Base-by-base conservation (phyloP, 257 asterid genomes). In the Primulina eburnea region DNA sequence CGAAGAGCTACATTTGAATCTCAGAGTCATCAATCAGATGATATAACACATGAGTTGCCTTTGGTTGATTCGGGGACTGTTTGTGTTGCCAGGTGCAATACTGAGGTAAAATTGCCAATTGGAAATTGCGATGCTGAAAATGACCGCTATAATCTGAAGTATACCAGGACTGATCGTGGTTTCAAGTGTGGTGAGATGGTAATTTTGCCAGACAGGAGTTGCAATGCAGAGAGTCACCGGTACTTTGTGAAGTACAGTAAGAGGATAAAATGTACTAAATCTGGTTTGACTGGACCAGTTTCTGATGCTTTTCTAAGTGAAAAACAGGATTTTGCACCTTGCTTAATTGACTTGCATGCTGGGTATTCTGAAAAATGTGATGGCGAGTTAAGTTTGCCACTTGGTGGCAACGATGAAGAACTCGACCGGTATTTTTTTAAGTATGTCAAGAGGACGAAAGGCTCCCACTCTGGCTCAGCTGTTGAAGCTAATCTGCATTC, bases 241-340 rank as follows among this genome's bases (percentile, higher is more conserved):
- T 83, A 29, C 77, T 77, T 72, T 53, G 62, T 82, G 20, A 89
- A 86, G 75, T 89, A 89, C 76, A 76, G 60, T 61, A 83, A 77
- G 80, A 83, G 86, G 81, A 72, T 28, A 32, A 60, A 38, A 59
- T 76, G 76, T 58, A 64, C 79, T 21, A 80, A 77, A 67, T 50
- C 33, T 18, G 70, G 16, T 71, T 61, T 74, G 33, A 71, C 60
- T 66, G 50, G 60, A 70, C 67, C 26, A 61, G 71, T 0, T 20
- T 71, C 32, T 34, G 69, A 65, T 64, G 32, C 75, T 67, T 63
- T 47, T 37, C 64, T 34, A 66, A 63, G 69, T 73, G 79, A 76
- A 71, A 78, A 69, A 61, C 72, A 62, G 63, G 59, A 52, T 34
- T 57, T 47, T 43, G 69, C 47, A 59, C 58, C 74, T 68, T 73